These are phyloP conservation scores for Eutrema yunnanense DNA, from an alignment of 345 rosid species.

Conservation along the genomic window DNA sequence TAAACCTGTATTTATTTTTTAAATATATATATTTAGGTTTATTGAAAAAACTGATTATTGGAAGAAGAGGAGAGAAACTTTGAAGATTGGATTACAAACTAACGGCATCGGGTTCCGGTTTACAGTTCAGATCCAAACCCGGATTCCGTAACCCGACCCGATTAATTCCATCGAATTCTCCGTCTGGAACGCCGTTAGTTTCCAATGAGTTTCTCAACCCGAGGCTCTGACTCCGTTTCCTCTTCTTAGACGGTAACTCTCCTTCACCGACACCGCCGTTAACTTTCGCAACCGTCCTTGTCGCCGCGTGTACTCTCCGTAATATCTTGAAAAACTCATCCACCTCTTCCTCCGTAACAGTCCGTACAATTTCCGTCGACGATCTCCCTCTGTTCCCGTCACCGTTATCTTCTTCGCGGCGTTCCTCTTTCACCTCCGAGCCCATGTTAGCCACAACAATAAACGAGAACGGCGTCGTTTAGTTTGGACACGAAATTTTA, in stretches of 20 bases:
- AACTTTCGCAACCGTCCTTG: conserved; percentile 4
- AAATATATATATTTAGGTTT: not conserved
- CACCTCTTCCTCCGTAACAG: conserved; percentile 36
- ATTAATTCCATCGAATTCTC: conserved; percentile 1
- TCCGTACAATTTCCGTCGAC: not conserved
- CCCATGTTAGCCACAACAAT: conserved; percentile 12
- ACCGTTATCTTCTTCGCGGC: not conserved
- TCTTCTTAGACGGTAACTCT: conserved; percentile 28
- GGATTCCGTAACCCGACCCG: conserved; percentile 24
- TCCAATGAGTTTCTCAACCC: not conserved
- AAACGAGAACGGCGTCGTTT: not conserved
- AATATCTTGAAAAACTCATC: conserved; percentile 33
- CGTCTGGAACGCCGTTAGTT: conserved; percentile 18
- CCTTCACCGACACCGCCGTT: conserved; percentile 6
- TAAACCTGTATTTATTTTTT: too few relatives aligned
- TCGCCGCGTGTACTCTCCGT: conserved; percentile 32
- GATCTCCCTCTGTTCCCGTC: not conserved
- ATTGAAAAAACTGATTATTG: not conserved
- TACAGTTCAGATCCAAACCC: conserved; percentile 29
- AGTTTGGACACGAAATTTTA: not conserved
- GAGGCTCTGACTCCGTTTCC: conserved; percentile 28
- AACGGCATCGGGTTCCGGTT: conserved; percentile 26
- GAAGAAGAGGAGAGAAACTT: not conserved
- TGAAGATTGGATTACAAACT: not conserved
- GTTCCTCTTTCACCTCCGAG: conserved; percentile 3